phyloP scores from a whole-genome alignment of 2,329 filamentous ascomycete species.

The Verticillium nonalfalfae region DNA sequence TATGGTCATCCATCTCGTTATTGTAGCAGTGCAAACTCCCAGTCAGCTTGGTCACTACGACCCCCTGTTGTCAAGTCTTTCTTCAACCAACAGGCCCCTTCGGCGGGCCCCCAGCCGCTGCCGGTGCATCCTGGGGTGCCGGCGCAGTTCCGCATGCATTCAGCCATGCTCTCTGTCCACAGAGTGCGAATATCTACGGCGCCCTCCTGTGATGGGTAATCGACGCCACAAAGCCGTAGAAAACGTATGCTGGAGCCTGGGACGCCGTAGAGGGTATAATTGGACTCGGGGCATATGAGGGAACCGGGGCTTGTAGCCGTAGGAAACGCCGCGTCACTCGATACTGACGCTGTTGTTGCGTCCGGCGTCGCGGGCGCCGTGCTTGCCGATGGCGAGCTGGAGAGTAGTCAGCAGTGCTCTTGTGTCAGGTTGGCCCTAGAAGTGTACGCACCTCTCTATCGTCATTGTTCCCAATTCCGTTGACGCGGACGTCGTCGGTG shows the following conservation, averaged over 20 bases:
- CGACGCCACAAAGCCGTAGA: slow-evolving; percentile 36
- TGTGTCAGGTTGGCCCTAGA: background rate
- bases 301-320: slow-evolving; percentile 16
- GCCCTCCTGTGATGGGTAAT: slow-evolving; percentile 30
- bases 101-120: slow-evolving; percentile 36
- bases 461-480: background rate
- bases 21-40: slow-evolving; percentile 35
- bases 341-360: slow-evolving; percentile 10
- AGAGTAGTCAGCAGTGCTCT: background rate
- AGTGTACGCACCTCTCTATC: background rate
- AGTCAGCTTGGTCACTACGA: slow-evolving; percentile 24
- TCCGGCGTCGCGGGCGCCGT: background rate
- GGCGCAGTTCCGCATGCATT: slow-evolving; percentile 38
- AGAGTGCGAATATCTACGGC: slow-evolving; percentile 27
- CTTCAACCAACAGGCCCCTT: slow-evolving; percentile 41
- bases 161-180: slow-evolving; percentile 30
- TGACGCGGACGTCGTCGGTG: background rate
- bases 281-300: slow-evolving; percentile 32
- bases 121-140: slow-evolving; percentile 30
- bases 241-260: slow-evolving; percentile 32
- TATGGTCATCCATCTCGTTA: slow-evolving; percentile 1
- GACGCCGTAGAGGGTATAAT: slow-evolving; percentile 36
- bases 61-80: slow-evolving; percentile 21
- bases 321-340: slow-evolving; percentile 9
- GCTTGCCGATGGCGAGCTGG: background rate